These are phyloP conservation scores for Cucumis hystrix DNA, from an alignment of 306 rosid genomes.

Conservation along the genomic window DNA sequence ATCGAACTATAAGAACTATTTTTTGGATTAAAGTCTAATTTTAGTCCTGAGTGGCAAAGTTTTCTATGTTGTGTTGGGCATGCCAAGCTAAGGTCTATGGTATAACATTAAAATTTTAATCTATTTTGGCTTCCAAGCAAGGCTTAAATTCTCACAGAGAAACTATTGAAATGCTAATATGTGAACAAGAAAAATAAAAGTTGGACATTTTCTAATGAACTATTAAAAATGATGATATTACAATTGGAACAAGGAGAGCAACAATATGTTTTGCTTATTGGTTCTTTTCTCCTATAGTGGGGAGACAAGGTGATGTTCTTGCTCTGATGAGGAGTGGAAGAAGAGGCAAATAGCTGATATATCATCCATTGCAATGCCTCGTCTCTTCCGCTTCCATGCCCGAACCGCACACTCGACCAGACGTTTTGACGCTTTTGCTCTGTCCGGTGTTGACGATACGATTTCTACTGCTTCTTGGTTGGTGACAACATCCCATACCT, in stretches of 20 bases:
- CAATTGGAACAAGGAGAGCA: background rate
- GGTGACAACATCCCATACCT: conserved; percentile 97
- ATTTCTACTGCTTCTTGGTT: conserved; percentile 92
- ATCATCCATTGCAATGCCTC: conserved; percentile 72
- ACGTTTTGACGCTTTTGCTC: conserved; percentile 43
- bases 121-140: background rate
- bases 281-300: conserved; percentile 8
- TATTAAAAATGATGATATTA: background rate
- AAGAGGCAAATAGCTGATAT: conserved; percentile 93
- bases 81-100: too few species aligned
- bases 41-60: too few species aligned
- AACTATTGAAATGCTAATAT: background rate
- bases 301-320: conserved; percentile 19
- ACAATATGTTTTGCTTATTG: background rate
- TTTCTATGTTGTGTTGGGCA: too few species aligned
- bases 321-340: conserved; percentile 33
- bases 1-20: too few species aligned
- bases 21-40: too few species aligned
- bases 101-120: background rate
- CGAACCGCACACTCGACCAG: conserved; percentile 56
- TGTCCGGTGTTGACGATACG: conserved; percentile 40
- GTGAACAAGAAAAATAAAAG: background rate
- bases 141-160: background rate
- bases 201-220: background rate
- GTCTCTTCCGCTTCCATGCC: conserved; percentile 88